Percentiles rank a stretch among this genome's conserved stretches.
These are phyloP conservation scores for Leptographium flavum DNA, from an alignment of 2,329 filamentous ascomycete genomes.

Conservation along the genomic window DNA sequence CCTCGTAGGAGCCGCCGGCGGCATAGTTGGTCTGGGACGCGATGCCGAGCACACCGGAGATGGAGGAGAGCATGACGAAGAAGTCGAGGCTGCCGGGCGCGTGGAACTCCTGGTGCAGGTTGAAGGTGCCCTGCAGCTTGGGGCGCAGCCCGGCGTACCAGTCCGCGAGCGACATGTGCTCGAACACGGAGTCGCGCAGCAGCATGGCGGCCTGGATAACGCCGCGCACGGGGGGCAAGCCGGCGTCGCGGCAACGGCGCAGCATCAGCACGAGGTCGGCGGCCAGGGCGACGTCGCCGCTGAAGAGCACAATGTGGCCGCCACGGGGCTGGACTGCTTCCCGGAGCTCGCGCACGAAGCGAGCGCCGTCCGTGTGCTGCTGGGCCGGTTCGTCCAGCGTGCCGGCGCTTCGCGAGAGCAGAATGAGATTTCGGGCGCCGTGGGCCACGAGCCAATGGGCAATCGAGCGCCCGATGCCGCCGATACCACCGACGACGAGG, in stretches of 20 bases:
- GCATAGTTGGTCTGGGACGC: conserved; percentile 24
- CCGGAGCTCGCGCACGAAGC: neutral
- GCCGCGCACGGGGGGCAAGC: conserved; percentile 21
- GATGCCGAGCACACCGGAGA: conserved; percentile 21
- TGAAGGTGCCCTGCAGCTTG: conserved; percentile 8
- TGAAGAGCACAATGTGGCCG: neutral
- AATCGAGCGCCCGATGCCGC: conserved; percentile 21
- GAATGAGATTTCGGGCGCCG: conserved; percentile 15
- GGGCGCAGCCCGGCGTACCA: conserved; percentile 4
- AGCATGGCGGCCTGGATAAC: conserved; percentile 30
- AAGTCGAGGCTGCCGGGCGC: conserved; percentile 17
- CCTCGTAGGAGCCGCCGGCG: conserved; percentile 23
- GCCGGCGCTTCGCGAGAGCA: conserved; percentile 16
- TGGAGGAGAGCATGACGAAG: conserved; percentile 26
- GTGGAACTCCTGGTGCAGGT: conserved; percentile 3
- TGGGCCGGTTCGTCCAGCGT: neutral
- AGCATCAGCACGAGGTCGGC: neutral
- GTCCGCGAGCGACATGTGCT: conserved; percentile 5
- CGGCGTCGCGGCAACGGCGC: neutral
- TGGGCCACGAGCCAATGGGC: conserved; percentile 18
- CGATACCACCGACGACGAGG: conserved; percentile 22
- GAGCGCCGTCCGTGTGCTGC: neutral
- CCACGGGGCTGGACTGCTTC: neutral
- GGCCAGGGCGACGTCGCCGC: neutral
- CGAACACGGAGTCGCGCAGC: conserved; percentile 10